phyloP scores from a whole-genome alignment of 2,329 filamentous ascomycete genomes.

The Alternaria arborescens region DNA sequence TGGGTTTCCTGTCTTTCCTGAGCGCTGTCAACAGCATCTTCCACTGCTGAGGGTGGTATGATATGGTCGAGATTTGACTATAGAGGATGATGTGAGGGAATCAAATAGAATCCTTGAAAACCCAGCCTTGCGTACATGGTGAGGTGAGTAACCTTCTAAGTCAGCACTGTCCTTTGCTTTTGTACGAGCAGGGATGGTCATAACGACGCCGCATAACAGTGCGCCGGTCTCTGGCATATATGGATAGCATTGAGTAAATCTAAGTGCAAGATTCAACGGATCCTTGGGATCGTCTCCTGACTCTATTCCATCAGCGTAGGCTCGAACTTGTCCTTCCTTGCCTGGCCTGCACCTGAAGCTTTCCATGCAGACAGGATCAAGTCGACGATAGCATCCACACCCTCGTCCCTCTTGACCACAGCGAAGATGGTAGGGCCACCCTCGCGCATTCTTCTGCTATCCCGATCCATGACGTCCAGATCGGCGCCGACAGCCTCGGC shows the following conservation, averaged over 20 bases:
- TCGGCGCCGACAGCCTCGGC: slow-evolving; percentile 91
- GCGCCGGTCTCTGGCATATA: background rate
- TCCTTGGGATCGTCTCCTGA: slow-evolving; percentile 23
- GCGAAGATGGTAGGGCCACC: slow-evolving; percentile 95
- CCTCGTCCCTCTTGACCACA: slow-evolving; percentile 92
- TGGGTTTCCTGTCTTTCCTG: background rate
- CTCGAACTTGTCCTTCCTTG: slow-evolving; percentile 44
- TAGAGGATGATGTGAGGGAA: background rate
- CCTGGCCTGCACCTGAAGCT: slow-evolving; percentile 74
- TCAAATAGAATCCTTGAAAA: background rate
- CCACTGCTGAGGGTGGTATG: background rate
- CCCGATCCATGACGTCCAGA: slow-evolving; percentile 90
- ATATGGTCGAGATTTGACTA: background rate
- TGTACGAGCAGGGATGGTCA: background rate
- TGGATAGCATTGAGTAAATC: background rate
- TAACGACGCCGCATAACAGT: background rate
- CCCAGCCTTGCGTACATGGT: background rate
- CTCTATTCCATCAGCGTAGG: slow-evolving; percentile 45
- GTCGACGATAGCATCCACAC: slow-evolving; percentile 84
- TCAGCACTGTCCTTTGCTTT: background rate
- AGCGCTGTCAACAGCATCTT: background rate
- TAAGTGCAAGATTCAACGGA: slow-evolving; percentile 7
- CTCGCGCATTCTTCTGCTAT: slow-evolving; percentile 92
- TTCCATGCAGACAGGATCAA: slow-evolving; percentile 93
- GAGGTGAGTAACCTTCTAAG: background rate